phyloP scores from a whole-genome alignment of 2,329 filamentous ascomycete genomes.

The Pseudomassariella vexata region DNA sequence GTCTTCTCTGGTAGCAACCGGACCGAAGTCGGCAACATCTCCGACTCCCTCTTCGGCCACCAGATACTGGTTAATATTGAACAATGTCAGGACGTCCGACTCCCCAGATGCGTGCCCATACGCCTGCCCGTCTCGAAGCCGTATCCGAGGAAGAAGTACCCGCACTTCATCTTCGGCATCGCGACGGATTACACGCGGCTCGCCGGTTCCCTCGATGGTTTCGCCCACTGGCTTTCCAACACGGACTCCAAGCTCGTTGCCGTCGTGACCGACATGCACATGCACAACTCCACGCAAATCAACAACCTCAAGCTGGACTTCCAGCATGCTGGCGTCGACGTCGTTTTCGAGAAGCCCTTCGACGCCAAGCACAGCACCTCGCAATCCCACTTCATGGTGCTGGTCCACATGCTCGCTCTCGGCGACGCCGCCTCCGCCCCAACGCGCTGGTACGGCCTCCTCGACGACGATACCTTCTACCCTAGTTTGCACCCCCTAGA shows the following conservation, averaged over 20 bases:
- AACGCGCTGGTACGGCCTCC: slow-evolving; percentile 50
- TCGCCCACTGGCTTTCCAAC: slow-evolving; percentile 50
- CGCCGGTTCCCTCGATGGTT: slow-evolving; percentile 41
- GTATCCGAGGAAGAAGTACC: slow-evolving; percentile 35
- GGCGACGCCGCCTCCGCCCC: slow-evolving; percentile 29
- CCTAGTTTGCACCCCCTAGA: slow-evolving; percentile 45
- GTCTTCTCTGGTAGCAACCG: slow-evolving; percentile 27
- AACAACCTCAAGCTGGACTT: slow-evolving; percentile 24
- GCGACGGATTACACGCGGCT: slow-evolving; percentile 47
- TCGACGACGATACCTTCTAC: slow-evolving; percentile 62
- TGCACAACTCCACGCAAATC: slow-evolving; percentile 21
- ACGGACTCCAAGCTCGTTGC: slow-evolving; percentile 46
- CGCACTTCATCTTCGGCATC: slow-evolving; percentile 51
- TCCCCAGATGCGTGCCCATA: slow-evolving; percentile 35
- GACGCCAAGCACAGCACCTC: slow-evolving; percentile 33
- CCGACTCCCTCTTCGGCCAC: slow-evolving; percentile 28
- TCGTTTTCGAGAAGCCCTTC: slow-evolving; percentile 26
- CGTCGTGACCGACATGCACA: slow-evolving; percentile 38
- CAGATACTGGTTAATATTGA: slow-evolving; percentile 24
- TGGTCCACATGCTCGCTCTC: slow-evolving; percentile 41
- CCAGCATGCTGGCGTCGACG: slow-evolving; percentile 27
- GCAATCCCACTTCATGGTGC: slow-evolving; percentile 52
- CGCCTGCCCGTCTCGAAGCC: slow-evolving; percentile 39
- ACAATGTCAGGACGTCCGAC: slow-evolving; percentile 18
- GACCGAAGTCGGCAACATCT: slow-evolving; percentile 29